A percentile compares a stretch with the other conserved stretches of the same genome.
phyloP scores from a whole-genome alignment of 352 stramenopile species.

The Peronospora belbahrii region DNA sequence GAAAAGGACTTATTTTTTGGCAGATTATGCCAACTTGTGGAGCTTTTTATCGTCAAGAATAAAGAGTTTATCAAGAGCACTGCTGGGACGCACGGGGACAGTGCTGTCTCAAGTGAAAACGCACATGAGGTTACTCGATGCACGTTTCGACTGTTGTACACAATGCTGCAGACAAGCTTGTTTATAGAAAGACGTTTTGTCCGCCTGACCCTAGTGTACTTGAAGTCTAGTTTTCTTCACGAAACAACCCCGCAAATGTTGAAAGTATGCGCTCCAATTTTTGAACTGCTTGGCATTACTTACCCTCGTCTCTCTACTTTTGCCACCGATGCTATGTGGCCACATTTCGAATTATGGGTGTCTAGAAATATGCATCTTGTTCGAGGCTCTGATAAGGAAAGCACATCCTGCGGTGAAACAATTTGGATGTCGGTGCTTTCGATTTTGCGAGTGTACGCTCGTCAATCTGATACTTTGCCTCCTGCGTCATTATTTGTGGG shows the following conservation, averaged over 20 bases:
- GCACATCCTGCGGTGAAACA: conserved; percentile 4
- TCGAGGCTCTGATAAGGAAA: conserved; percentile 4
- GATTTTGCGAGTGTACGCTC: conserved; percentile 22
- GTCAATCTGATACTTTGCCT: conserved; percentile 14
- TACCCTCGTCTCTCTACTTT: conserved; percentile 23
- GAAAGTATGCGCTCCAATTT: conserved; percentile 12
- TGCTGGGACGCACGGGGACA: neutral
- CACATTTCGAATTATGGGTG: conserved; percentile 26
- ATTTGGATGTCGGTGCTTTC: conserved; percentile 24
- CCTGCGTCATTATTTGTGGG: conserved; percentile 21
- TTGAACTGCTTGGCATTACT: conserved; percentile 22
- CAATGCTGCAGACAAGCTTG: conserved; percentile 24
- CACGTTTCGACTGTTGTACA: conserved; percentile 31
- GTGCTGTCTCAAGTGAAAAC: conserved; percentile 17
- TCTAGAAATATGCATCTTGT: conserved; percentile 14
- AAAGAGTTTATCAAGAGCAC: conserved; percentile 11
- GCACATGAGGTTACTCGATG: conserved; percentile 19
- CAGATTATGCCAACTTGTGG: conserved; percentile 30
- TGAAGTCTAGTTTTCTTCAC: conserved; percentile 19
- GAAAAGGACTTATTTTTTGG: conserved; percentile 26
- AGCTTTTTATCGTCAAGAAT: conserved; percentile 35
- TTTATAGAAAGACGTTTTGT: conserved; percentile 30
- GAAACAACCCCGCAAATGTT: conserved; percentile 12
- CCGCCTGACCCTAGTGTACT: conserved; percentile 27
- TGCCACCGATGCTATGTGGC: conserved; percentile 33